Evolutionary conservation across 257 asterid species (phyloP).

Genomic region (Solanum bukasovii): DNA sequence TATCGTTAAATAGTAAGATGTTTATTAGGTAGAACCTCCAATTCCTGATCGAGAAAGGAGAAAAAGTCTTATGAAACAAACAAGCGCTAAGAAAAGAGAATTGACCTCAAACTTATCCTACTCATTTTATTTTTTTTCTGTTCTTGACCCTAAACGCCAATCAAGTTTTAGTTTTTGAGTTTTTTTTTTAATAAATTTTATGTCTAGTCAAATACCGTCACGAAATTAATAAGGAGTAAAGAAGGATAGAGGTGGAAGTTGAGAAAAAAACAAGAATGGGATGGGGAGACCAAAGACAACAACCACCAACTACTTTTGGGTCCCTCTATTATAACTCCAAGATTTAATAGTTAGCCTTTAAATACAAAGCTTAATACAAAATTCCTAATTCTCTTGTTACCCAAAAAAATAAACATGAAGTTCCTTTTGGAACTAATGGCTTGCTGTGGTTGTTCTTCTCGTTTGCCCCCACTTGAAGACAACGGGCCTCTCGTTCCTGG

Average conservation of each 20-base stretch:
- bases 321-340: not conserved
- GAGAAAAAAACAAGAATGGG: not conserved
- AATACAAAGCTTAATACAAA: not conserved
- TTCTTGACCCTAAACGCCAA: not conserved
- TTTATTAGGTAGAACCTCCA: no score
- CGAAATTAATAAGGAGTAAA: no score
- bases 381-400: not conserved
- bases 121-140: not conserved
- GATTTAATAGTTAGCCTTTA: not conserved
- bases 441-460: conserved; percentile 29
- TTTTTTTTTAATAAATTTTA: no score
- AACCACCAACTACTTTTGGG: not conserved
- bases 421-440: conserved; percentile 38
- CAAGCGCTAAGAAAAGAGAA: no score
- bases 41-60: no score
- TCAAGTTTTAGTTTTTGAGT: not conserved
- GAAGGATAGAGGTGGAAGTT: not conserved
- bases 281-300: not conserved
- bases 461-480: conserved; percentile 18
- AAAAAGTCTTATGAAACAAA: no score
- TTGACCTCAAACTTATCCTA: not conserved
- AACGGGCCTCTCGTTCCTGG: not conserved
- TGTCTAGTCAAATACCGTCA: no score
- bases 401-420: conserved; percentile 20
- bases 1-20: no score